Evolutionary conservation across 208 protist genomes (phyloP).

Genomic region (Acanthamoeba healyi): DNA sequence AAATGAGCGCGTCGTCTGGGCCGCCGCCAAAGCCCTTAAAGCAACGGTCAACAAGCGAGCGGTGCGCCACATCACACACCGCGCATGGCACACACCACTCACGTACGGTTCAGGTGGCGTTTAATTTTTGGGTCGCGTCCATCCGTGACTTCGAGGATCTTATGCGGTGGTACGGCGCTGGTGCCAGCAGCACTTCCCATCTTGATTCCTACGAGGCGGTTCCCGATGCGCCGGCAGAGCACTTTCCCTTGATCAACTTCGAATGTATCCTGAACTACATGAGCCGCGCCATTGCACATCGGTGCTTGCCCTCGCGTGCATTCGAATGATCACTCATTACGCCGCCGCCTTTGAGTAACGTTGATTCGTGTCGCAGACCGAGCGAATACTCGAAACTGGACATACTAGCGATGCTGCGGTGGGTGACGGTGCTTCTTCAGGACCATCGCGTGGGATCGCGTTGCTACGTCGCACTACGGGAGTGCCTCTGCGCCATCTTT

Average conservation of each 20-base stretch:
- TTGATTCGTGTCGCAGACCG: neutral
- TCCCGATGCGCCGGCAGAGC: neutral
- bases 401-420: neutral
- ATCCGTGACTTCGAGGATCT: neutral
- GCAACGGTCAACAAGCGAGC: neutral
- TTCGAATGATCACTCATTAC: neutral
- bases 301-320: neutral
- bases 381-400: neutral
- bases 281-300: neutral
- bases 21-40: neutral
- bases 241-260: neutral
- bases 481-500: neutral
- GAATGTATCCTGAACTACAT: neutral
- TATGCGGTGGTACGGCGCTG: neutral
- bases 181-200: neutral
- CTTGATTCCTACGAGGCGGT: neutral
- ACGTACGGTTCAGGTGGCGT: neutral
- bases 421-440: neutral
- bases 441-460: neutral
- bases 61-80: neutral
- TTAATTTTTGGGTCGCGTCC: neutral
- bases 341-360: too few relatives aligned
- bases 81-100: neutral
- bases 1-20: neutral
- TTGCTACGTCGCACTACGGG: neutral